Conservation (phyloP, 192 early-diverging fungal species). For the Podila horticola region DNA sequence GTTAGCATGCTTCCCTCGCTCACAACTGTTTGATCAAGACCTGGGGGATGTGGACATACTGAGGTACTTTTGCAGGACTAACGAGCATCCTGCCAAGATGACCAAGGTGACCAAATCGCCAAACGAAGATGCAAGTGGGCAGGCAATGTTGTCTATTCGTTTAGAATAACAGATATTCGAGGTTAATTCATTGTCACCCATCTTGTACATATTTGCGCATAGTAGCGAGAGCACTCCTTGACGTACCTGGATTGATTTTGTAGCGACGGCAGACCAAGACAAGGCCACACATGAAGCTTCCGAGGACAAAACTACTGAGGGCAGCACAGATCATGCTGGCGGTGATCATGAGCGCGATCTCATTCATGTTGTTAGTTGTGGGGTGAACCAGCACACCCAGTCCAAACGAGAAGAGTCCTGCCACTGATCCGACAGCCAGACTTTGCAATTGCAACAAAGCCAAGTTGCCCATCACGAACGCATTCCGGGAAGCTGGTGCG, state of each 20-base stretch:
- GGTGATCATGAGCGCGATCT: constrained; percentile 66
- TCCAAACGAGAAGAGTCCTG: constrained; percentile 74
- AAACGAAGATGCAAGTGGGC: constrained; percentile 77
- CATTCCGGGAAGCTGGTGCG: constrained; percentile 54
- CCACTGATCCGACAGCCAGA: constrained; percentile 72
- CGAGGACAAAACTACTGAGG: constrained; percentile 76
- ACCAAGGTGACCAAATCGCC: constrained; percentile 79
- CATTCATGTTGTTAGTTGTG: constrained; percentile 49
- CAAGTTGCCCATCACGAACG: constrained; percentile 77
- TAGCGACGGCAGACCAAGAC: constrained; percentile 70
- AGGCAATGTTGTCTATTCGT: constrained; percentile 75
- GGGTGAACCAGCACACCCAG: constrained; percentile 67
- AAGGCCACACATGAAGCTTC: constrained; percentile 74
- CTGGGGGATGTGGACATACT: constrained; percentile 29
- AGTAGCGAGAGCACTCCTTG: background rate
- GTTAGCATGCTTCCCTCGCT: background rate
- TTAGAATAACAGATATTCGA: background rate
- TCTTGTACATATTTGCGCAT: background rate
- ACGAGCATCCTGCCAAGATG: constrained; percentile 66
- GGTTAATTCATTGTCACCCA: background rate
- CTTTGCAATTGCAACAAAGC: constrained; percentile 81
- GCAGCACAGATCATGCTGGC: constrained; percentile 76
- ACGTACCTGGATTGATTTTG: constrained; percentile 79
- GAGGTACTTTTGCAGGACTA: constrained; percentile 57
- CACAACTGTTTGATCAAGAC: background rate